Percentiles rank a stretch among this genome's conserved stretches.
Conservation (phyloP, 805 yeast species). For the Candida odintsovae region DNA sequence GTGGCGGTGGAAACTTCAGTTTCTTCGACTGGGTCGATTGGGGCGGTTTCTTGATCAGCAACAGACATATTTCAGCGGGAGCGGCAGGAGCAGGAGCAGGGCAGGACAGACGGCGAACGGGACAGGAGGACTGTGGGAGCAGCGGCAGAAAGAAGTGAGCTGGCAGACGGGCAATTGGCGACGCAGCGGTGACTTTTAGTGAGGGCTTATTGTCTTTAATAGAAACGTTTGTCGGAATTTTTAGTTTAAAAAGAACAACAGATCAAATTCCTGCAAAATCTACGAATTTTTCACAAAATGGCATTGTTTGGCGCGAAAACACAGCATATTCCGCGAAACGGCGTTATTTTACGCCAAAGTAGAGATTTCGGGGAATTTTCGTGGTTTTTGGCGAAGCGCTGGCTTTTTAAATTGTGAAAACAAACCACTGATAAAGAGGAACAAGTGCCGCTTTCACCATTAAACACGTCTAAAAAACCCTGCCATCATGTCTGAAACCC, state of each 20-base stretch:
- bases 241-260: not conserved
- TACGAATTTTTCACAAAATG: not conserved
- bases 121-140: not conserved
- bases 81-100: not conserved
- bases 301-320: not conserved
- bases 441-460: not conserved
- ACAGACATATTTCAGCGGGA: conserved; percentile 6
- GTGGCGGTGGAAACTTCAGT: conserved; percentile 1
- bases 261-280: not conserved
- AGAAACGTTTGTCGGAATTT: not conserved
- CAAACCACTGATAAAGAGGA: not conserved
- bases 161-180: not conserved
- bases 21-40: not conserved
- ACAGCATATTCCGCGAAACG: too few species aligned
- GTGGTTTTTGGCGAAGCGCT: not conserved
- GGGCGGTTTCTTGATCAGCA: conserved; percentile 2
- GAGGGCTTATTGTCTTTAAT: not conserved
- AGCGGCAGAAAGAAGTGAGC: not conserved
- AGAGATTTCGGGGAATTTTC: not conserved
- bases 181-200: not conserved
- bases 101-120: not conserved
- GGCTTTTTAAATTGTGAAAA: not conserved
- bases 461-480: not conserved
- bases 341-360: not conserved
- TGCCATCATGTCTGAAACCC: conserved; percentile 11